These are phyloP conservation scores for Pythium angustatum DNA, from an alignment of 352 stramenopile genomes.

Conservation along the genomic window DNA sequence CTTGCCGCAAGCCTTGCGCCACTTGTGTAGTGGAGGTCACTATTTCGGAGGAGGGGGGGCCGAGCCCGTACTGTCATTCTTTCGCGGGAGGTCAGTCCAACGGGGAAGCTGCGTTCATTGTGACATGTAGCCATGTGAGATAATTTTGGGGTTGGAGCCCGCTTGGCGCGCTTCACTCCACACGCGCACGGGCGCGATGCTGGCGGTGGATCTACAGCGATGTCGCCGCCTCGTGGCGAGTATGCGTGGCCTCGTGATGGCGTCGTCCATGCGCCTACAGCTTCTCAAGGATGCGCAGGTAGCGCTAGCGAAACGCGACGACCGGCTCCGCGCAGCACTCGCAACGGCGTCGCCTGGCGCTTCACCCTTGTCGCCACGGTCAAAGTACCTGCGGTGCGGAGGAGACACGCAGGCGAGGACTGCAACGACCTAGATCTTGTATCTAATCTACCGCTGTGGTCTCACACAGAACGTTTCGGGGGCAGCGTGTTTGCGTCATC, in stretches of 20 bases:
- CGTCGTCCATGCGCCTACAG: conserved; percentile 42
- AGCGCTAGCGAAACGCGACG: conserved; percentile 11
- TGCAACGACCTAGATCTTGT: background rate
- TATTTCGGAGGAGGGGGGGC: no score
- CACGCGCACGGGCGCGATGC: background rate
- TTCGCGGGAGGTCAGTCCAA: background rate
- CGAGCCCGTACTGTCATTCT: background rate
- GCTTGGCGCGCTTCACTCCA: background rate
- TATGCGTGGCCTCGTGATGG: conserved; percentile 51
- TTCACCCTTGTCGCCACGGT: conserved; percentile 26
- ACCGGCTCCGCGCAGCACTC: conserved; percentile 5
- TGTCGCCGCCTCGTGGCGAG: conserved; percentile 50
- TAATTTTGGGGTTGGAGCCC: conserved; percentile 20
- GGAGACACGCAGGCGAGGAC: background rate
- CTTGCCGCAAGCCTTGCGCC: background rate
- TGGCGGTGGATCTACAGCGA: conserved; percentile 40
- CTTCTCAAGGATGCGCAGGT: conserved; percentile 35
- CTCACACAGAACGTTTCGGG: conserved; percentile 18
- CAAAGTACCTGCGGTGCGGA: conserved; percentile 36
- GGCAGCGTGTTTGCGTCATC: conserved; percentile 24
- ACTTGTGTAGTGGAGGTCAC: no score
- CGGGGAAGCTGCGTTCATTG: background rate
- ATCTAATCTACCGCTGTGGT: conserved; percentile 5
- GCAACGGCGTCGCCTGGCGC: background rate
- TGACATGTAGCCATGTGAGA: conserved; percentile 28